A percentile compares a stretch with the other conserved stretches of the same genome.
Conservation (phyloP, 331 rosid species). For the Malus hybrid region DNA sequence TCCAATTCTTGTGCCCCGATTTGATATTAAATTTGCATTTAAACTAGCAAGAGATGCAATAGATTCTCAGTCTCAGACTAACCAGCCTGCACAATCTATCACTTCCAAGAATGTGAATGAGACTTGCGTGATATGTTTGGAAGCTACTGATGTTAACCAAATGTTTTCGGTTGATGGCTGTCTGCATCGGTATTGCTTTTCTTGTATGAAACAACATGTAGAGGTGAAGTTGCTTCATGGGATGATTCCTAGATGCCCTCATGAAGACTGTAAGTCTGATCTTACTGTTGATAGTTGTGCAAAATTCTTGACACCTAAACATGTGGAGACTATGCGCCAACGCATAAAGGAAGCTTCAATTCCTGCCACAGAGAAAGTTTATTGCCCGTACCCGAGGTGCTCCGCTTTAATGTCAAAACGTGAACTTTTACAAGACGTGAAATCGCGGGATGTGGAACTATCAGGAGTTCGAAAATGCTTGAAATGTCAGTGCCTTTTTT, state of each 20-base stretch:
- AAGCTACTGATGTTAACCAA: conserved; percentile 21
- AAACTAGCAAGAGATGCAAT: conserved; percentile 36
- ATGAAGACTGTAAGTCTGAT: conserved; percentile 22
- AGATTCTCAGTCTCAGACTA: conserved; percentile 23
- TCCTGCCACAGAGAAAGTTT: conserved; percentile 27
- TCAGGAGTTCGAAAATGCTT: conserved; percentile 28
- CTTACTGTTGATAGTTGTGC: conserved; percentile 13
- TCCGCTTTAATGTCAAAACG: conserved; percentile 28
- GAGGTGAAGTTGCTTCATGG: conserved; percentile 25
- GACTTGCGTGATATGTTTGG: conserved; percentile 37
- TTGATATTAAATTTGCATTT: conserved; percentile 27
- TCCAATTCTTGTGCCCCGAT: conserved; percentile 15
- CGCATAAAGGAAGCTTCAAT: conserved; percentile 28
- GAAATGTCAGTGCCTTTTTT: conserved; percentile 24
- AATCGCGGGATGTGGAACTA: not conserved
- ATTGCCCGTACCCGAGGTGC: conserved; percentile 37
- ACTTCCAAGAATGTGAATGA: conserved; percentile 5
- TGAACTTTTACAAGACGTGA: conserved; percentile 16
- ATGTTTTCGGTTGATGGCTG: conserved; percentile 28
- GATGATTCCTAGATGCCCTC: conserved; percentile 26
- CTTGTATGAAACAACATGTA: conserved; percentile 31
- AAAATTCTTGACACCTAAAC: conserved; percentile 19
- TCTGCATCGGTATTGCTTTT: conserved; percentile 27
- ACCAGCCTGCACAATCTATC: not conserved
- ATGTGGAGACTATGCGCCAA: conserved; percentile 17